Percentiles rank a stretch among this genome's conserved stretches.
Evolutionary conservation across 2,329 filamentous ascomycete species (phyloP).

Genomic region (Arthroderma sp.): DNA sequence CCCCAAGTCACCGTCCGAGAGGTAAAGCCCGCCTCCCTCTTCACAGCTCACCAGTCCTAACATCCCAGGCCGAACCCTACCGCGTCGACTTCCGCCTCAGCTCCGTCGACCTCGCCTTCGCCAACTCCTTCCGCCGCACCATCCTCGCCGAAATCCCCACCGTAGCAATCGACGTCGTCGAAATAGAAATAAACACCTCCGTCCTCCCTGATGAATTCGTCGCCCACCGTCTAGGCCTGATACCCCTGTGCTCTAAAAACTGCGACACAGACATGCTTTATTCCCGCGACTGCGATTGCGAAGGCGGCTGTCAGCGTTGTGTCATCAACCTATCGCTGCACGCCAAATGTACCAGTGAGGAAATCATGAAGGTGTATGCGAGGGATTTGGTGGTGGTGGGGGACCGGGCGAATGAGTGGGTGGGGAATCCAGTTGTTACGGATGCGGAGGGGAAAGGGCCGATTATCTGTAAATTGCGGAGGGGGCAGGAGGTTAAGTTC

Average conservation of each 20-base stretch:
- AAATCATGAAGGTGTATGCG: constrained; percentile 89
- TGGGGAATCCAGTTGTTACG: constrained; percentile 71
- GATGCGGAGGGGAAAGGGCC: constrained; percentile 72
- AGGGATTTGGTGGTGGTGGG: constrained; percentile 67
- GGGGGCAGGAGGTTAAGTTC: constrained; percentile 79
- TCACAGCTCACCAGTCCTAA: not conserved
- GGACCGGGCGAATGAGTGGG: constrained; percentile 57
- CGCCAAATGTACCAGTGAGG: constrained; percentile 71
- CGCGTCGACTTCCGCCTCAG: constrained; percentile 86
- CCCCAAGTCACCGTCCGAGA: constrained; percentile 39
- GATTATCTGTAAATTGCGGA: constrained; percentile 79
- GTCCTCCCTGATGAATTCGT: constrained; percentile 97
- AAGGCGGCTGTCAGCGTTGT: constrained; percentile 86
- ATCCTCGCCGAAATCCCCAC: constrained; percentile 89
- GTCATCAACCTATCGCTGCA: constrained; percentile 74
- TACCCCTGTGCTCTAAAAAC: constrained; percentile 84
- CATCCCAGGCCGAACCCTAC: constrained; percentile 56
- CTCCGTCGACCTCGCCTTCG: constrained; percentile 80
- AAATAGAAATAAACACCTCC: constrained; percentile 89
- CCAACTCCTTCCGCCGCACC: constrained; percentile 95
- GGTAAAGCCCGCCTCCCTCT: constrained; percentile 18
- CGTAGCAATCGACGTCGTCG: constrained; percentile 86
- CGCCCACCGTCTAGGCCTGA: constrained; percentile 74
- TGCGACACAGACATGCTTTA: constrained; percentile 70
- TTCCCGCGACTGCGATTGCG: constrained; percentile 90